These are phyloP conservation scores for Gynostemma pentaphyllum DNA, from an alignment of 306 rosid genomes.

Conservation along the genomic window DNA sequence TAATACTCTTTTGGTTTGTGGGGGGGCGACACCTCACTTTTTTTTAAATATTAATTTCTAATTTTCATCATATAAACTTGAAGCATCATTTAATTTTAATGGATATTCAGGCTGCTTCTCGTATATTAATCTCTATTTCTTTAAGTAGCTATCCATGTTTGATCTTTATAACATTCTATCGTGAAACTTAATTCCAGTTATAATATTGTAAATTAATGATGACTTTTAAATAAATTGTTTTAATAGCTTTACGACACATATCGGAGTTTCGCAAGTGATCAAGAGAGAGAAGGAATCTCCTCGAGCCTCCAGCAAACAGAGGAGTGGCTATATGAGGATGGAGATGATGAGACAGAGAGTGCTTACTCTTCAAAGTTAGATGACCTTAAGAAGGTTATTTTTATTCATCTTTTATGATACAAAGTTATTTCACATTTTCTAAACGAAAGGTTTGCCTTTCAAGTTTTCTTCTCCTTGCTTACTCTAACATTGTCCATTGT, in stretches of 20 bases:
- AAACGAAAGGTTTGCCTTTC: slow-evolving; percentile 2
- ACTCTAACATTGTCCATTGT: slow-evolving; percentile 14
- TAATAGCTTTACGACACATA: slow-evolving; percentile 68
- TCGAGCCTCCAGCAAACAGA: slow-evolving; percentile 74
- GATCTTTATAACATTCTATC: background rate
- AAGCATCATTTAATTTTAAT: background rate
- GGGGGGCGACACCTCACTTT: background rate
- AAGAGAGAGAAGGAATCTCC: slow-evolving; percentile 60
- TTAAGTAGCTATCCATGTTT: background rate
- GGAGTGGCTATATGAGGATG: slow-evolving; percentile 91
- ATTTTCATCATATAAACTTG: background rate
- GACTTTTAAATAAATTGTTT: background rate
- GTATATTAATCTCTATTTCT: background rate
- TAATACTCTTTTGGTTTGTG: background rate
- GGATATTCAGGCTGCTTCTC: background rate
- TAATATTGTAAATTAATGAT: background rate
- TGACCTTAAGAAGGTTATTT: slow-evolving; percentile 60
- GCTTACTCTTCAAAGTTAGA: slow-evolving; percentile 63
- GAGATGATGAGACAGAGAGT: slow-evolving; percentile 71
- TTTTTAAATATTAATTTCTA: background rate
- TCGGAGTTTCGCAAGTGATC: slow-evolving; percentile 64
- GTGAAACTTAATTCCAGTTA: background rate
- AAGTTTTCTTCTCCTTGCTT: slow-evolving; percentile 11
- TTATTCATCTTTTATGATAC: background rate
- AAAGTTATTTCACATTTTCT: background rate